Evolutionary conservation across 805 yeast species (phyloP).

Genomic region (Metschnikowia shivogae): DNA sequence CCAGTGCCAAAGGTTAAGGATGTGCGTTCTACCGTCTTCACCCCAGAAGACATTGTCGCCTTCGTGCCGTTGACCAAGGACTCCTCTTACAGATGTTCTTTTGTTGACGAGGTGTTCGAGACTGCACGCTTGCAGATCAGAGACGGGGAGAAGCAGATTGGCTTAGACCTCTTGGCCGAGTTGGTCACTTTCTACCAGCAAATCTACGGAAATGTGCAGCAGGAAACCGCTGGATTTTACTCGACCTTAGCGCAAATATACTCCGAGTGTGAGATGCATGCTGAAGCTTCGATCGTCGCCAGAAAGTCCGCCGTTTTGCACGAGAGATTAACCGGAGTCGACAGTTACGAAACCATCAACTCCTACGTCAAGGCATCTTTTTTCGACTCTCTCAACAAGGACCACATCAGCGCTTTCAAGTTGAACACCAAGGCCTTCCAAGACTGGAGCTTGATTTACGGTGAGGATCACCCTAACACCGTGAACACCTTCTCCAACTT

Average conservation of each 20-base stretch:
- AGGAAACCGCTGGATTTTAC: conserved; percentile 71
- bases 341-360: conserved; percentile 70
- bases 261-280: conserved; percentile 51
- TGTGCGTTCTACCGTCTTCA: conserved; percentile 41
- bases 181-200: conserved; percentile 73
- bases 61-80: conserved; percentile 76
- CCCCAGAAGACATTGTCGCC: conserved; percentile 58
- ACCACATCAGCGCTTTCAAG: conserved; percentile 57
- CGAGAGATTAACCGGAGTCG: conserved; percentile 80
- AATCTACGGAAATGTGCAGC: conserved; percentile 75
- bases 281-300: conserved; percentile 59
- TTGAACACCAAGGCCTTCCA: conserved; percentile 57
- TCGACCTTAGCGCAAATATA: conserved; percentile 62
- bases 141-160: conserved; percentile 47
- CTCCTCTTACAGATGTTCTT: conserved; percentile 58
- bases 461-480: conserved; percentile 65
- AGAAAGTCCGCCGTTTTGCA: conserved; percentile 67
- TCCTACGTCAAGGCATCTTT: conserved; percentile 71
- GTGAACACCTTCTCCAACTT: conserved; percentile 60
- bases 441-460: conserved; percentile 56
- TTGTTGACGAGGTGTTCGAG: conserved; percentile 73
- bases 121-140: conserved; percentile 48
- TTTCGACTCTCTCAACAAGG: conserved; percentile 59
- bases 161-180: conserved; percentile 62
- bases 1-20: conserved; percentile 5